phyloP scores from a whole-genome alignment of 2,329 filamentous ascomycete genomes.

The Aspergillus sp. region DNA sequence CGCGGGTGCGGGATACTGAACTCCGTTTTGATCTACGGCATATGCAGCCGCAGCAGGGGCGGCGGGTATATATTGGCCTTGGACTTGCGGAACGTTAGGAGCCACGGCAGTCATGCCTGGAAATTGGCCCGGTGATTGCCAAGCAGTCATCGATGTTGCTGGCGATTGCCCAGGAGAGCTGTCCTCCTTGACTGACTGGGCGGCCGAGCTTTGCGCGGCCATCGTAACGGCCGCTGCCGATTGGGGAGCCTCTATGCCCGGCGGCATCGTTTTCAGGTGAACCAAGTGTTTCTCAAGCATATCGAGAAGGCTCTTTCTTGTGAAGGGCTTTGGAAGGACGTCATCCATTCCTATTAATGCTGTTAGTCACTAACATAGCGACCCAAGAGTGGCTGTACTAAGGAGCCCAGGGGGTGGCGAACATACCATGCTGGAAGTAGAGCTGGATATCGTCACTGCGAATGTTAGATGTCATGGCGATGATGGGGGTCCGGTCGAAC shows the following conservation, averaged over 20 bases:
- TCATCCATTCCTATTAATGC: slow-evolving; percentile 81
- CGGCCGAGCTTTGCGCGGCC: slow-evolving; percentile 51
- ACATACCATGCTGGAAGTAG: slow-evolving; percentile 92
- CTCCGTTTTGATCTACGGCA: slow-evolving; percentile 42
- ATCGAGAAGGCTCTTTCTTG: slow-evolving; percentile 78
- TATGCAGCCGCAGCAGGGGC: slow-evolving; percentile 41
- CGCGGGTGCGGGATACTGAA: slow-evolving; percentile 41
- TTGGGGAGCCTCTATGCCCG: slow-evolving; percentile 57
- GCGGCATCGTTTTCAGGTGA: slow-evolving; percentile 72
- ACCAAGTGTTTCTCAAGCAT: slow-evolving; percentile 86
- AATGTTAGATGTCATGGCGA: slow-evolving; percentile 99
- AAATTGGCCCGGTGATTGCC: slow-evolving; percentile 64
- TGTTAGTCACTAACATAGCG: slow-evolving; percentile 25
- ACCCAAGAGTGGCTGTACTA: background rate
- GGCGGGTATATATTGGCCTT: slow-evolving; percentile 45
- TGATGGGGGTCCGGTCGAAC: slow-evolving; percentile 80
- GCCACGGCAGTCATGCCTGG: slow-evolving; percentile 60
- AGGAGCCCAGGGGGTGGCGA: background rate
- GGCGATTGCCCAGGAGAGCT: slow-evolving; percentile 65
- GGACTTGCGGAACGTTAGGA: slow-evolving; percentile 48
- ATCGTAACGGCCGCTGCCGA: slow-evolving; percentile 47
- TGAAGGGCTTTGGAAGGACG: slow-evolving; percentile 95
- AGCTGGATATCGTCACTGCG: slow-evolving; percentile 93
- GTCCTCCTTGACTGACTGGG: slow-evolving; percentile 63
- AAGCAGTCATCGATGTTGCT: slow-evolving; percentile 59